Evolutionary conservation across 768 basidiomycete genomes (phyloP), one percentile per base, ranked within the genome.

Genomic region (Neoboletus brunneissimus): DNA sequence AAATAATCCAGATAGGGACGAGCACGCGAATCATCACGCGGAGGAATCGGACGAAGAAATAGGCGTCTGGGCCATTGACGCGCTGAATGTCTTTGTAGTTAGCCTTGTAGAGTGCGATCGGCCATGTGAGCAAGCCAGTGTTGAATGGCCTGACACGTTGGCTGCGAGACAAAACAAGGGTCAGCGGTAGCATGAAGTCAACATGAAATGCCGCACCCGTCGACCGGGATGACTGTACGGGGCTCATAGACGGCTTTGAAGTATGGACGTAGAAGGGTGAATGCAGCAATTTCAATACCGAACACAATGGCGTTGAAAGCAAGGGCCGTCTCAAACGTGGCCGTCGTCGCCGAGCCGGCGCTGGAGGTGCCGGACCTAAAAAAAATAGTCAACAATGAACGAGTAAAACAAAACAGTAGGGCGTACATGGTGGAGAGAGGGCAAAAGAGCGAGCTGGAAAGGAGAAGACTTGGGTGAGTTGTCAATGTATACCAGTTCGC

Each of bases 221-320:
- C 74, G 6, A 75, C 59, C 11, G 80, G 80, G 41, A 79, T 74
- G 71, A 88, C 89, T 8, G 92, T 89, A 53, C 94, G 78, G 0
- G 94, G 95, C 64, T 94, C 89, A 69, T 94, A 98, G 46, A 98
- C 88, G 15, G 86, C 79, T 59, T 87, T 89, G 80, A 98, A 97
- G 66, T 84, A 86, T 12, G 88, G 85, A 41, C 94, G 79, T 29
- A 97, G 71, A 59, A 96, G 55, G n/a, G 94, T 88, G 75, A 97
- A 98, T 16, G 81, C 79, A 5, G 66, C 77, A 50, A 98, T 70
- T 73, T 95, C 89, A 7, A 73, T 79, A 10, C 74, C 86, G 59
- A 91, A 90, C 23, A 92, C 83, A 37, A 80, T 79, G 0, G 76
- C 78, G 68, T 98, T 98, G 78, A 94, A 86, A 18, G 85, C 82